Evolutionary conservation across 495 filamentous ascomycete genomes (phyloP).

Genomic region (Neurospora tetrasperma): DNA sequence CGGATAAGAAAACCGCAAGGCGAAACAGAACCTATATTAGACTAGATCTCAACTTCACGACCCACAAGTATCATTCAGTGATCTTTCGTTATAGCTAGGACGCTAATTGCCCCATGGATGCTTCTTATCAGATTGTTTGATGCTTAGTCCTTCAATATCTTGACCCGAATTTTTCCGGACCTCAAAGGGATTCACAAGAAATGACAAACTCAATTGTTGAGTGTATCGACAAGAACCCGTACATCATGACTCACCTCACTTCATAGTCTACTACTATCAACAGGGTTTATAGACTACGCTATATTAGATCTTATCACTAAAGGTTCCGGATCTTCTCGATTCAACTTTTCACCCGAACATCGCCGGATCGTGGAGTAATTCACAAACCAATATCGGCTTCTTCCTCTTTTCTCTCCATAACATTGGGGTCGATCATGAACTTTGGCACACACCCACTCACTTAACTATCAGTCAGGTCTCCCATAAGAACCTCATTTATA

Average conservation of each 20-base stretch:
- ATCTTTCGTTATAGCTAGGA: background rate
- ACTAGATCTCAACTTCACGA: background rate
- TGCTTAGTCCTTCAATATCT: background rate
- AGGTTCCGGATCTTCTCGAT: background rate
- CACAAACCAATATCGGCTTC: background rate
- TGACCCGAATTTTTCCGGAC: too few relatives aligned
- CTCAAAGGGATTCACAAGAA: background rate
- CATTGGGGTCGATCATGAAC: background rate
- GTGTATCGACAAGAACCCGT: too few relatives aligned
- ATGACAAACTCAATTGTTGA: background rate
- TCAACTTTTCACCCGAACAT: background rate
- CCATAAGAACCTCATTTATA: background rate
- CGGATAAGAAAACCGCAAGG: background rate
- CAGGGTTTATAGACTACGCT: background rate
- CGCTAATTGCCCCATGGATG: background rate
- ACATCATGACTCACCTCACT: background rate
- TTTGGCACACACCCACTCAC: background rate
- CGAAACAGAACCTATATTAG: background rate
- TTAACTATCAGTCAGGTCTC: background rate
- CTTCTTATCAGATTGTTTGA: background rate
- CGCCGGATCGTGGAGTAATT: background rate
- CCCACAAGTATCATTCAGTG: background rate
- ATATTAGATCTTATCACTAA: background rate
- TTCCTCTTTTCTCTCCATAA: background rate
- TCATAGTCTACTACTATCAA: background rate